Evolutionary conservation across 2,329 filamentous ascomycete species (phyloP).

Genomic region (Talaromyces funiculosus): DNA sequence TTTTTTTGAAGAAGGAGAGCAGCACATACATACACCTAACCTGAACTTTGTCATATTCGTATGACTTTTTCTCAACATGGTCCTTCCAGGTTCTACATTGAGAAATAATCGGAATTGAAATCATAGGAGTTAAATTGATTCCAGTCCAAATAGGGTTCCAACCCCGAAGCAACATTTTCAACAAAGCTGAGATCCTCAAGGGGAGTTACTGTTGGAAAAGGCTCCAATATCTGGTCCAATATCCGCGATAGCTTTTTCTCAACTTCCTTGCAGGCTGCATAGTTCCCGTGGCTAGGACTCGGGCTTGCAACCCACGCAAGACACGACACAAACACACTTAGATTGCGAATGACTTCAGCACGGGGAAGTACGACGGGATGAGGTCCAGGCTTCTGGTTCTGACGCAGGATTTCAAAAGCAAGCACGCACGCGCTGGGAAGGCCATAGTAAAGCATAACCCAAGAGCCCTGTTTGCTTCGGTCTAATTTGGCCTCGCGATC

Average conservation of each 20-base stretch:
- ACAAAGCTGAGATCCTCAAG: slow-evolving; percentile 20
- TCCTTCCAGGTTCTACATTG: background rate
- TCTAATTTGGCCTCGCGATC: slow-evolving; percentile 26
- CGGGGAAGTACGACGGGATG: slow-evolving; percentile 16
- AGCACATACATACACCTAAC: slow-evolving; percentile 22
- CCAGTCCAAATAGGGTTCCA: slow-evolving; percentile 31
- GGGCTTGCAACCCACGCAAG: slow-evolving; percentile 29
- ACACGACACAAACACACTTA: slow-evolving; percentile 20
- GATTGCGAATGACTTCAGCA: slow-evolving; percentile 21
- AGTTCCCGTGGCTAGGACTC: slow-evolving; percentile 30
- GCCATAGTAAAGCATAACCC: slow-evolving; percentile 27
- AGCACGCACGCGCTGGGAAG: slow-evolving; percentile 26
- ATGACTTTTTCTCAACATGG: slow-evolving; percentile 7
- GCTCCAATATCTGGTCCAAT: slow-evolving; percentile 32
- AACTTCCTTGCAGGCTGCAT: slow-evolving; percentile 30
- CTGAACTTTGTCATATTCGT: slow-evolving; percentile 38
- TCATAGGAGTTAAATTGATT: slow-evolving; percentile 28
- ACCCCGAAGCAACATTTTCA: slow-evolving; percentile 25
- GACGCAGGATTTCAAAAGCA: slow-evolving; percentile 26
- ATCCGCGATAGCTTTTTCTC: slow-evolving; percentile 33
- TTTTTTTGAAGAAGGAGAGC: slow-evolving; percentile 27
- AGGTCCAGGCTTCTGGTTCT: slow-evolving; percentile 25
- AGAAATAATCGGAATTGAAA: slow-evolving; percentile 24
- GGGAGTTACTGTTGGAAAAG: slow-evolving; percentile 22
- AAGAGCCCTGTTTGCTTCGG: slow-evolving; percentile 29